Percentiles rank a stretch among this genome's conserved stretches.
These are phyloP conservation scores for Tylopilus microsporus DNA, from an alignment of 1,284 basidiomycete genomes.

Conservation along the genomic window DNA sequence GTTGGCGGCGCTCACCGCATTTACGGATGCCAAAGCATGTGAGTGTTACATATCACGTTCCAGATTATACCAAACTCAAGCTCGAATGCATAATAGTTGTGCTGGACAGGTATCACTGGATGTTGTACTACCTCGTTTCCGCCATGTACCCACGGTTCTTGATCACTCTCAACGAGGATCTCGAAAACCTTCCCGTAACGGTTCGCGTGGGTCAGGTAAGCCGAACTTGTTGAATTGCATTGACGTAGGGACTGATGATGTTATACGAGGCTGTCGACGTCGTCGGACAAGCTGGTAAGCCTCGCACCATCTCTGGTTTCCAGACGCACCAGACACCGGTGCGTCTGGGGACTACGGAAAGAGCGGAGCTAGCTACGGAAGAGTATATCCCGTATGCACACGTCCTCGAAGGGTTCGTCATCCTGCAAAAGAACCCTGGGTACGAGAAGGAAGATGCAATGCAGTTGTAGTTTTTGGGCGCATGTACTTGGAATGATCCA, in stretches of 20 bases:
- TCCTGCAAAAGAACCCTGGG: slow-evolving; percentile 82
- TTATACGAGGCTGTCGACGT: slow-evolving; percentile 71
- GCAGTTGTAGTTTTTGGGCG: slow-evolving; percentile 49
- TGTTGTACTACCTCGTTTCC: slow-evolving; percentile 92
- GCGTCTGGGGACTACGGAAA: slow-evolving; percentile 86
- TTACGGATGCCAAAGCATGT: slow-evolving; percentile 93
- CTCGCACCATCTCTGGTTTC: slow-evolving; percentile 89
- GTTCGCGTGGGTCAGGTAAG: slow-evolving; percentile 90
- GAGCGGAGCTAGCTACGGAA: slow-evolving; percentile 94
- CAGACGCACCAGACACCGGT: slow-evolving; percentile 97
- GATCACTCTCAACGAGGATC: slow-evolving; percentile 92
- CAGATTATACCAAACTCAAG: slow-evolving; percentile 2
- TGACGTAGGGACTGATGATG: slow-evolving; percentile 1
- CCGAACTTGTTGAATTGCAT: neutral
- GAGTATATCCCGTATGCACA: slow-evolving; percentile 90
- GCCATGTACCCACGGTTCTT: slow-evolving; percentile 99
- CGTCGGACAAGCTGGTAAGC: slow-evolving; percentile 88
- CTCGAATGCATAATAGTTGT: slow-evolving; percentile 53
- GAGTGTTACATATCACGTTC: slow-evolving; percentile 35
- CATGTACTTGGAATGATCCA: slow-evolving; percentile 1
- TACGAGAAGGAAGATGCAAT: slow-evolving; percentile 80
- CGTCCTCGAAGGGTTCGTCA: slow-evolving; percentile 87
- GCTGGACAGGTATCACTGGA: slow-evolving; percentile 96
- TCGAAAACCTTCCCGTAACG: slow-evolving; percentile 80
- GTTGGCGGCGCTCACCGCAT: slow-evolving; percentile 82